Evolutionary conservation across 1,284 basidiomycete species (phyloP).

Genomic region (Athelia psychrophila): DNA sequence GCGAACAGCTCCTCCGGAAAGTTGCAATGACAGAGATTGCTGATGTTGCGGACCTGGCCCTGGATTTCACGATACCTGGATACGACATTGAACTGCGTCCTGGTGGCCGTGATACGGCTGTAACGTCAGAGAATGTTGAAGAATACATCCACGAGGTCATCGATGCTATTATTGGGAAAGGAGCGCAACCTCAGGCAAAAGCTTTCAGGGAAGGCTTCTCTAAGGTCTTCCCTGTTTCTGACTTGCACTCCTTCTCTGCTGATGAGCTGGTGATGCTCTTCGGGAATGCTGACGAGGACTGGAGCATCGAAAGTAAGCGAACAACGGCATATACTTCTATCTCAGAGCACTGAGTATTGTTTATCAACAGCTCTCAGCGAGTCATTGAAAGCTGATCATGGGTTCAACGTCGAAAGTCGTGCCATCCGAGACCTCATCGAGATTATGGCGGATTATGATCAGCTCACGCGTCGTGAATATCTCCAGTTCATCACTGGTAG

Average conservation of each 20-base stretch:
- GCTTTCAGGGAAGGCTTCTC: slow-evolving; percentile 91
- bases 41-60: slow-evolving; percentile 81
- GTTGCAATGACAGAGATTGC: slow-evolving; percentile 57
- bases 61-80: slow-evolving; percentile 97
- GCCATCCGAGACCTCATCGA: slow-evolving; percentile 87
- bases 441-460: slow-evolving; percentile 83
- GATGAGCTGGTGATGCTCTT: slow-evolving; percentile 94
- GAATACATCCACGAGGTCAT: slow-evolving; percentile 85
- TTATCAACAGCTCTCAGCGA: slow-evolving; percentile 72
- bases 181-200: slow-evolving; percentile 71
- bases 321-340: no score
- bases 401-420: slow-evolving; percentile 92
- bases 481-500: slow-evolving; percentile 98
- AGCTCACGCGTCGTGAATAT: slow-evolving; percentile 77
- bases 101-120: slow-evolving; percentile 74
- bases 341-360: background rate
- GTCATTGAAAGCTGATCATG: slow-evolving; percentile 95
- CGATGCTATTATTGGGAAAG: slow-evolving; percentile 79
- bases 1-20: slow-evolving; percentile 48
- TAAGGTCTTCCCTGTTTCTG: slow-evolving; percentile 89
- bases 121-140: slow-evolving; percentile 84
- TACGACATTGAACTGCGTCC: slow-evolving; percentile 90
- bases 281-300: slow-evolving; percentile 94
- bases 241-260: slow-evolving; percentile 89
- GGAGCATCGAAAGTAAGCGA: slow-evolving; percentile 84